Percentiles rank a stretch among this genome's conserved stretches.
These are phyloP conservation scores for Boletus vermiculosoides DNA, from an alignment of 768 basidiomycete genomes.

Conservation along the genomic window DNA sequence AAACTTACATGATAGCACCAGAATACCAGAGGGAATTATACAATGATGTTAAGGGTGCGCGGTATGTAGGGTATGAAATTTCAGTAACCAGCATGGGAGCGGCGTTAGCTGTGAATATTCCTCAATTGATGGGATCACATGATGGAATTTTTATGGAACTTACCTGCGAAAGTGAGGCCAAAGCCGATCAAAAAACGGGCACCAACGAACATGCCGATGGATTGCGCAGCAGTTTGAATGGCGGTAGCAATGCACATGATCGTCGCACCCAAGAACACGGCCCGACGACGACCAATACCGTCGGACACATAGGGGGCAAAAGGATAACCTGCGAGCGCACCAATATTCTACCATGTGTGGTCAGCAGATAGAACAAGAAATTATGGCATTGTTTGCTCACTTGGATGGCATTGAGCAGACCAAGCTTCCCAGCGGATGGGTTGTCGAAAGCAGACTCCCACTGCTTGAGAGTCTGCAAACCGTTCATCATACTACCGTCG, in stretches of 20 bases:
- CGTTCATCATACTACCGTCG: constrained; percentile 81
- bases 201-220: constrained; percentile 77
- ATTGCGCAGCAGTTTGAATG: constrained; percentile 69
- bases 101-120: constrained; percentile 48
- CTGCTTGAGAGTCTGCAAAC: constrained; percentile 63
- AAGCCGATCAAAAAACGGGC: constrained; percentile 79
- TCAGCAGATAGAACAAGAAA: not conserved
- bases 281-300: constrained; percentile 61
- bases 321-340: constrained; percentile 63
- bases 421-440: constrained; percentile 57
- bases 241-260: constrained; percentile 70
- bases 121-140: not conserved
- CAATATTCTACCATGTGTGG: constrained; percentile 54
- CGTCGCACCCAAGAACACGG: constrained; percentile 66
- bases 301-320: constrained; percentile 73
- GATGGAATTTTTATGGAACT: constrained; percentile 14
- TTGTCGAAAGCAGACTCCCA: constrained; percentile 63
- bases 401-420: constrained; percentile 74
- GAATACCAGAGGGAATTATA: constrained; percentile 89
- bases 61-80: constrained; percentile 81
- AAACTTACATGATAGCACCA: constrained; percentile 68
- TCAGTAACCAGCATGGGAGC: constrained; percentile 86
- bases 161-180: constrained; percentile 68
- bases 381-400: constrained; percentile 32
- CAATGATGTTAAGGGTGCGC: constrained; percentile 71